Evolutionary conservation across 805 yeast genomes (phyloP), one percentile per base, ranked within the genome.

Genomic region (Lipomyces starkeyi): DNA sequence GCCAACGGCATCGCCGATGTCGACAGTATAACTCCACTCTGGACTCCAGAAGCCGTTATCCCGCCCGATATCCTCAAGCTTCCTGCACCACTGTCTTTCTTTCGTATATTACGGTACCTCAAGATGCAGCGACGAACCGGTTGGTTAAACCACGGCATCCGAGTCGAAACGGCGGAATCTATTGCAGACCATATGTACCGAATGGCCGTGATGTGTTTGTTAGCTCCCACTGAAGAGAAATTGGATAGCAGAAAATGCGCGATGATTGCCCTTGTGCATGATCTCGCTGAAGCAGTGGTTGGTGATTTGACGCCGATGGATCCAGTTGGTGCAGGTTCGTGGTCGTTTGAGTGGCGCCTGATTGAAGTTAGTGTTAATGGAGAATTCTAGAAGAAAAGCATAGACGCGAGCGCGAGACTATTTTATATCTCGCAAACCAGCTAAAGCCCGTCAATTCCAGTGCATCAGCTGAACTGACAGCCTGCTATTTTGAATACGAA

Each of bases 221-320:
- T 92, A 29, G 83, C 91, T 56, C 79, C 80, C 35, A 79, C 83
- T 61, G 60, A 58, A 22, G 78, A 79, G n/a, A 78, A 81, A 1
- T 82, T 90, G 40, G 87, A 91, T 78, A 81, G 85, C 32, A 83
- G 85, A 68, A 86, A 86, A 73, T 92, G 97, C 81, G 89, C 88
- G 61, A 89, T 90, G 79, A 93, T 94, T 63, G 93, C 97, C 0
- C 81, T 93, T 54, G 88, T 93, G 40, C 99, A 94, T 81, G 99
- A 94, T 78, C 90, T 94, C 74, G 97, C 98, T 11, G 99, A 94
- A 82, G 79, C 93, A 3, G 81, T 94, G 35, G 98, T 94, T 14
- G 99, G 99, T 40, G 99, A 94, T 78, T 91, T 94, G 61, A 93
- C 97, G 1, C 95, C 99, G 74, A 79, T 86, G 78, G 91, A 93